Base-by-base conservation (phyloP, 129 eudicot species). In the Tagetes erecta region DNA sequence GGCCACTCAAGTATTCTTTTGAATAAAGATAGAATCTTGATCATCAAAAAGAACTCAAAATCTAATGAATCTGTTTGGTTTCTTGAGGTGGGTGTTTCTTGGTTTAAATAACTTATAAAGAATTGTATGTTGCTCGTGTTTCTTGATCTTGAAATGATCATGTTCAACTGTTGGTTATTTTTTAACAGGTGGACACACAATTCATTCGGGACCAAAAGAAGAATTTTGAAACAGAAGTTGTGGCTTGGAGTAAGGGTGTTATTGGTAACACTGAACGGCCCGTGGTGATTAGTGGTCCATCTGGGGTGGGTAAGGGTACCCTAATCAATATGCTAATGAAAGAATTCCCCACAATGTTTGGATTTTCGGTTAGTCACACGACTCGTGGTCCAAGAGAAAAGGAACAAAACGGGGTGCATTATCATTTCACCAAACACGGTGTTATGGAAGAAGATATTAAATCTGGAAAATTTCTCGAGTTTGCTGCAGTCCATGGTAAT, bases 231-330 rank as follows among this genome's bases (percentile, higher is more conserved):
- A 78, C 71, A 11, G 86, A 84, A 70, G 96, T 90, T 63, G 96
- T 94, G 71, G 93, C 96, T 75, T 94, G 98, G 98, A 94, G 98
- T 73, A 91, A 83, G 59, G 98, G 97, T 34, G 93, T 90, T 39
- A 62, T 81, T 27, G 93, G 97, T 0, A 81, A 86, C 67, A 75
- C 85, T 20, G 87, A 86, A 33, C 88, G 72, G 60, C 98, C 98
- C 1, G 60, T 90, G 46, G 97, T 94, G 53, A 94, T 94, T 12
- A 88, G 97, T 77, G 98, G 98, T 11, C 98, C 98, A 10, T 94
- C 98, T 11, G 98, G 98, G 12, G 98, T 94, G 56, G 98, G 98
- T 36, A 94, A 94, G 80, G 98, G 98, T 13, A 94, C 98, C 33
- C 76, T 94, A 58, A 81, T 81, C 64, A 76, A 67, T 68, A 72